Base-by-base conservation (phyloP, 2,329 filamentous ascomycete species). In the Aspergillus quadricinctus region DNA sequence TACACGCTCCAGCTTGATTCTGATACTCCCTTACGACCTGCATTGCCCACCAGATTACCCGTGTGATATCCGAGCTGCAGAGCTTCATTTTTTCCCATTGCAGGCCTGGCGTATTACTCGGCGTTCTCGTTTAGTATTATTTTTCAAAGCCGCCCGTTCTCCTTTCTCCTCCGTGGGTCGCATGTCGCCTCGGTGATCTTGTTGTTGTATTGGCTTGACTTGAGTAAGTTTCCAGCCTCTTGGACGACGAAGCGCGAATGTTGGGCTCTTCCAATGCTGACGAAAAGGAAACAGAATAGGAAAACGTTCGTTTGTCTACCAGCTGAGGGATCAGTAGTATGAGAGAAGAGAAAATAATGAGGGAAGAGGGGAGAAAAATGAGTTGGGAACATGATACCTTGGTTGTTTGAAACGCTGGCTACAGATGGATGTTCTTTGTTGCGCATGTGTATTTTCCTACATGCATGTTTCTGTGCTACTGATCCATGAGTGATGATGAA, bases 51-150 rank as follows among this genome's bases (percentile, higher is more conserved):
- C 52, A 49, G n/a, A 55, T 57, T 58, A 56, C 52, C 59, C 55
- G 59, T 57, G 58, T 67, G 65, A 67, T 67, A 66, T 67, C 64
- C 64, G 60, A 59, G 48, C 53, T 56, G 59, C 57, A 57, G 55
- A 59, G 59, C 54, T 60, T 55, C 60, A 55, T 62, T 56, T 55
- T 55, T 48, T n/a, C 54, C 54, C 60, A 62, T 59, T 63, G 55
- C 64, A 62, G 57, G 60, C 60, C 63, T 62, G 67, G 66, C 63
- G 64, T 68, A 66, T 69, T 64, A 65, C 67, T 51, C 49, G 69
- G 69, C 67, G 68, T 68, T 67, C 65, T 48, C 52, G 52, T 58
- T 65, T 62, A 63, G 57, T 57, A 57, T 56, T 57, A 49, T 57
- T 41, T 49, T 52, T 48, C 41, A 23, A 17, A 19, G 27, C 52